Base-by-base conservation (phyloP, 2,329 filamentous ascomycete genomes). In the Cladosporium oxysporum region DNA sequence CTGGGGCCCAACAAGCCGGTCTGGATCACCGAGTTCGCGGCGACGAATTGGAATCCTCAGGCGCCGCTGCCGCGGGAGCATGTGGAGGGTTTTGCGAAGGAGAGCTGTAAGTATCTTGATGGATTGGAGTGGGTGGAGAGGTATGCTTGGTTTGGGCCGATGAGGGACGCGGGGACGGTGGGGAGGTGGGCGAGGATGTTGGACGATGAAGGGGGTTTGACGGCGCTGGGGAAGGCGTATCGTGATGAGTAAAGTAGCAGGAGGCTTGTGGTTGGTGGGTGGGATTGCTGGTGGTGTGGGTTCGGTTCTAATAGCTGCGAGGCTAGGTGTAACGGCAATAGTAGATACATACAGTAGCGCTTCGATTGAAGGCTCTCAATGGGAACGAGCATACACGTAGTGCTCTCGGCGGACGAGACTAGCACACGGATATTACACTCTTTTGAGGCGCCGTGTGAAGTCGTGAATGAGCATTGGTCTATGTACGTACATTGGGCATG, bases 81-180 rank as follows among this genome's bases (percentile, higher is more conserved):
- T 61, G 75, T 76, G 2, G 72, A 74, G 68, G 59, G 50, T 23
- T 76, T 76, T 67, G 70, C 71, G 41, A 64, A 47, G 58, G 70
- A 73, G 31, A 71, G 66, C 62, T 65, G 69, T 11, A 72, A 72
- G 67, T 76, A 76, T 67, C 66, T 76, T 5, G 75, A 76, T 58
- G 63, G 64, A 23, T 37, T 76, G 65, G 74, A 76, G 28, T 76
- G 75, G 75, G 72, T 76, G 29, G 74, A 76, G 67, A 58, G 72
- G 58, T 76, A 75, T 69, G 71, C 70, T 29, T 76, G 74, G 72
- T 76, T 76, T 69, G 75, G 73, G 3, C 66, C 73, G 18, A 75
- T 75, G 73, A 64, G 74, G 44, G 69, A 76, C 50, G 67, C 61
- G 2, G 75, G 73, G 11, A 74, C 70, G 23, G 75, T 76, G n/a